Evolutionary conservation across 768 basidiomycete genomes (phyloP).

Genomic region (Psilocybe cyanescens): DNA sequence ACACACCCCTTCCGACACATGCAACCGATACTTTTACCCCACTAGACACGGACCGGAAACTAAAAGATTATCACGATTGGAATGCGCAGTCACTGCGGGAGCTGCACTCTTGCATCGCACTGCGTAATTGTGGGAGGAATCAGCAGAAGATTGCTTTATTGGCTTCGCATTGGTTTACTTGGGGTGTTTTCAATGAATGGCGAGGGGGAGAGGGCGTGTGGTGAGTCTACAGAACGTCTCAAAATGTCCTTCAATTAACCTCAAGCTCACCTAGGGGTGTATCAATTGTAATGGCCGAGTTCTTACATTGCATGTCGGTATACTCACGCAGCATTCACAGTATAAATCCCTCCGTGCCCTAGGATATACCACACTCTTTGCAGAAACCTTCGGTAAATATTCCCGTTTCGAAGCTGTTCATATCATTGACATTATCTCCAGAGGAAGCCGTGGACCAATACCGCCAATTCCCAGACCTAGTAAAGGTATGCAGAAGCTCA

Average conservation of each 20-base stretch:
- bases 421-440: not conserved
- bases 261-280: slow-evolving; percentile 20
- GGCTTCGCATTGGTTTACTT: slow-evolving; percentile 28
- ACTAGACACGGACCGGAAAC: slow-evolving; percentile 17
- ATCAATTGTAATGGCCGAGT: slow-evolving; percentile 26
- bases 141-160: slow-evolving; percentile 37
- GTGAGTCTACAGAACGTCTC: slow-evolving; percentile 16
- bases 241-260: not conserved
- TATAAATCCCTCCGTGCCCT: slow-evolving; percentile 26
- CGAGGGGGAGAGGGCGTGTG: slow-evolving; percentile 36
- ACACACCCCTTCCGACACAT: slow-evolving; percentile 7
- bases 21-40: slow-evolving; percentile 20
- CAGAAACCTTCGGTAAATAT: slow-evolving; percentile 26
- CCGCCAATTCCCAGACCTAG: slow-evolving; percentile 33
- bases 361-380: slow-evolving; percentile 31
- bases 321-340: slow-evolving; percentile 12
- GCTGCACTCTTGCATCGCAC: slow-evolving; percentile 29
- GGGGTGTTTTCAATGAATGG: slow-evolving; percentile 22
- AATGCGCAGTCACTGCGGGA: slow-evolving; percentile 28
- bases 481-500: slow-evolving; percentile 24
- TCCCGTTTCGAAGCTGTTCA: slow-evolving; percentile 4
- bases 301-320: not conserved
- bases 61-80: slow-evolving; percentile 29
- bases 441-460: slow-evolving; percentile 32
- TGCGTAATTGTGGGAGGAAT: slow-evolving; percentile 33